Percentiles rank a stretch among this genome's conserved stretches.
phyloP scores from a whole-genome alignment of 352 stramenopile species.

The Peronospora farinosa region DNA sequence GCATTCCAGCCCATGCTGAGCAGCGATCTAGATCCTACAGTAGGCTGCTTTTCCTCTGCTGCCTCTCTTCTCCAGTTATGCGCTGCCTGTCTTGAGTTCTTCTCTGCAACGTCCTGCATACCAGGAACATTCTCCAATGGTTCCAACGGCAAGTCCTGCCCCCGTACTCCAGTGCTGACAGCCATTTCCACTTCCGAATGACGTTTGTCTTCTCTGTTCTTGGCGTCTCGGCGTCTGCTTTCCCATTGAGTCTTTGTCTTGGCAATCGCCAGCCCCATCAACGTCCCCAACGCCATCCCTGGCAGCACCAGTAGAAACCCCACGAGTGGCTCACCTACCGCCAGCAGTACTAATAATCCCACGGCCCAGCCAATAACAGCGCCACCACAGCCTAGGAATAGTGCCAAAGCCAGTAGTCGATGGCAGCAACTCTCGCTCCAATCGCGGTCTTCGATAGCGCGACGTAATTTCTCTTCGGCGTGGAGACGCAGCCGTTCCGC shows the following conservation, averaged over 20 bases:
- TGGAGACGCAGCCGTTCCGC: conserved; percentile 62
- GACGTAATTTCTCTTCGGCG: conserved; percentile 49
- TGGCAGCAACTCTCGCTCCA: conserved; percentile 45
- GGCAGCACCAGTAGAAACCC: conserved; percentile 65
- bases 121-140: conserved; percentile 29
- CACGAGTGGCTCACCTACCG: conserved; percentile 44
- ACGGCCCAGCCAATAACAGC: conserved; percentile 45
- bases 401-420: conserved; percentile 44
- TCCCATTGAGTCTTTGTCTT: conserved; percentile 60
- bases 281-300: conserved; percentile 43
- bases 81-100: conserved; percentile 7
- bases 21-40: conserved; percentile 17
- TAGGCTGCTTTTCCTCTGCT: conserved; percentile 6
- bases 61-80: not conserved
- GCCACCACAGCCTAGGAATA: conserved; percentile 47
- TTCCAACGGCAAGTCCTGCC: conserved; percentile 26
- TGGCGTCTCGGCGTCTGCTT: conserved; percentile 37
- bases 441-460: conserved; percentile 36
- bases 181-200: conserved; percentile 57
- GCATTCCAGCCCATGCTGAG: conserved; percentile 30
- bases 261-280: conserved; percentile 44
- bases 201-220: conserved; percentile 26
- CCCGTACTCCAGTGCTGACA: conserved; percentile 31
- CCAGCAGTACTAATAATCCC: conserved; percentile 47
- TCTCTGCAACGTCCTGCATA: conserved; percentile 23